A percentile compares a stretch with the other conserved stretches of the same genome.
These are phyloP conservation scores for Puccinia coronata DNA, from an alignment of 1,284 basidiomycete species.

Conservation along the genomic window DNA sequence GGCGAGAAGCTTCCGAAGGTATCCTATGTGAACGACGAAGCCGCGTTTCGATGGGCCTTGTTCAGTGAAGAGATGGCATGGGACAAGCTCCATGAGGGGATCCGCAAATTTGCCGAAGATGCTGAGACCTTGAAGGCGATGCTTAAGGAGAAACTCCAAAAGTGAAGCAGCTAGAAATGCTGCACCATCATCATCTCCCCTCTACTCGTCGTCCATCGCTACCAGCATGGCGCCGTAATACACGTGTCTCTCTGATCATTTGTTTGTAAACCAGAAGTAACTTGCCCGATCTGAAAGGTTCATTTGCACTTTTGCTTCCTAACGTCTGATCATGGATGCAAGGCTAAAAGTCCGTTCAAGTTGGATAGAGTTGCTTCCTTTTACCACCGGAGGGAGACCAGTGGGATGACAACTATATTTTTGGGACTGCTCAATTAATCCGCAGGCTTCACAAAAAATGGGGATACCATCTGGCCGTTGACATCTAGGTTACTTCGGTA, in stretches of 20 bases:
- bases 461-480: too few species aligned
- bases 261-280: conserved; percentile 1
- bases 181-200: neutral
- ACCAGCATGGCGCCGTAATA: neutral
- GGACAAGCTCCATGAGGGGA: conserved; percentile 77
- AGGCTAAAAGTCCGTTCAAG: too few species aligned
- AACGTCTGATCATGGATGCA: too few species aligned
- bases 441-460: too few species aligned
- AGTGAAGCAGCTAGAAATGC: neutral
- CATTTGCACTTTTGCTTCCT: too few species aligned
- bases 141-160: conserved; percentile 72
- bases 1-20: conserved; percentile 75
- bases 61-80: conserved; percentile 61
- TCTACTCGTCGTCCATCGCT: neutral
- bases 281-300: neutral
- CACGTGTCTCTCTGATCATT: neutral
- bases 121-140: conserved; percentile 83
- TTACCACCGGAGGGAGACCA: too few species aligned
- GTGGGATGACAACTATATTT: too few species aligned
- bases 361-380: too few species aligned
- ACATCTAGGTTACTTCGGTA: too few species aligned
- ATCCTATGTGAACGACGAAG: conserved; percentile 84
- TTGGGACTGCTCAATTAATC: too few species aligned
- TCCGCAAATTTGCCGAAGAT: conserved; percentile 95
- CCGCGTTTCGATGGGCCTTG: conserved; percentile 91